Evolutionary conservation across 2,329 filamentous ascomycete species (phyloP).

Genomic region (Scortechinia acanthostroma): DNA sequence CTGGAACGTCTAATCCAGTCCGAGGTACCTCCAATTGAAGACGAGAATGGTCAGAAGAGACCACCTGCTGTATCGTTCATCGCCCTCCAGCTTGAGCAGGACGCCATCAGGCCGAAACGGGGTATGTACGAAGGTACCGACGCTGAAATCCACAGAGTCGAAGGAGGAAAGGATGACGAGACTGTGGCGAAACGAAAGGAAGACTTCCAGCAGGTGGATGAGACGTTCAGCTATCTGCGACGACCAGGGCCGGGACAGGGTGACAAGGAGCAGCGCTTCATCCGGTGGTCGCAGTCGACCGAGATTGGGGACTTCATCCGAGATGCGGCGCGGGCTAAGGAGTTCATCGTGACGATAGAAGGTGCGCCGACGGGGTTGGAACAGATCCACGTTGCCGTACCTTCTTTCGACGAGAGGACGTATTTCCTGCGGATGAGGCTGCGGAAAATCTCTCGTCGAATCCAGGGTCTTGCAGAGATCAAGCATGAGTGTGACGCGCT

Average conservation of each 20-base stretch:
- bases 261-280: slow-evolving; percentile 48
- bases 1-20: slow-evolving; percentile 83
- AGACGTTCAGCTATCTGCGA: not conserved
- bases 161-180: too few species aligned
- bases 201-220: not conserved
- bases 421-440: slow-evolving; percentile 77
- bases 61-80: slow-evolving; percentile 72
- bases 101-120: slow-evolving; percentile 31
- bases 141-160: not conserved
- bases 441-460: slow-evolving; percentile 61
- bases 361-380: slow-evolving; percentile 26
- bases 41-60: slow-evolving; percentile 21
- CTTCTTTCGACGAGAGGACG: slow-evolving; percentile 83
- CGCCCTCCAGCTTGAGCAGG: slow-evolving; percentile 67
- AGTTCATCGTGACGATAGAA: slow-evolving; percentile 80
- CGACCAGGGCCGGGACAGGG: not conserved
- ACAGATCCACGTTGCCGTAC: slow-evolving; percentile 73
- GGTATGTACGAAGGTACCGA: slow-evolving; percentile 8
- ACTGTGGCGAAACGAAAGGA: not conserved
- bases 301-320: slow-evolving; percentile 92
- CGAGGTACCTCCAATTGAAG: slow-evolving; percentile 62
- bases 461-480: slow-evolving; percentile 63
- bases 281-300: slow-evolving; percentile 81
- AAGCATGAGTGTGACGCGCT: slow-evolving; percentile 76
- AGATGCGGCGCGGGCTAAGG: slow-evolving; percentile 75